These are phyloP conservation scores for Arthroderma sp. DNA, from an alignment of 2,329 filamentous ascomycete genomes.

Conservation along the genomic window DNA sequence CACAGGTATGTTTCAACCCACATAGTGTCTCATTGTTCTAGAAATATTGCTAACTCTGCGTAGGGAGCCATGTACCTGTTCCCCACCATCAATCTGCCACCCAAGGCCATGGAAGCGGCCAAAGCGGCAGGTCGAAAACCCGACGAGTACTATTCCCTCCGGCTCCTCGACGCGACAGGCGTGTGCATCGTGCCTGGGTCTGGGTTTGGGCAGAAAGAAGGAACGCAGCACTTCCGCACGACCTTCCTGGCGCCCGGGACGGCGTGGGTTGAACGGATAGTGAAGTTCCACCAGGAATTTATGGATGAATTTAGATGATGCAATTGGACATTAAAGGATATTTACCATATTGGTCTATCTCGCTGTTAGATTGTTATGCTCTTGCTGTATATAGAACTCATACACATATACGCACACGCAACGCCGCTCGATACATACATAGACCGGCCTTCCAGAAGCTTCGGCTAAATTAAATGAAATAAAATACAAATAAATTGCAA, in stretches of 20 bases:
- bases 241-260: constrained; percentile 95
- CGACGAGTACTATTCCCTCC: constrained; percentile 91
- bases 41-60: constrained; percentile 4
- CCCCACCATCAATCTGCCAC: constrained; percentile 73
- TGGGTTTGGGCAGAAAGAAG: constrained; percentile 88
- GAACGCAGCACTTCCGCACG: constrained; percentile 84
- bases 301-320: constrained; percentile 57
- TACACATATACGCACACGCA: too few species aligned
- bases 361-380: constrained; percentile 9
- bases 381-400: too few species aligned
- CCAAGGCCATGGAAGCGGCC: constrained; percentile 65
- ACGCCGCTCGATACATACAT: too few species aligned
- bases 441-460: too few species aligned
- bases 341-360: constrained; percentile 12
- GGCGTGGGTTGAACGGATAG: constrained; percentile 78
- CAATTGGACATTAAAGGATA: too few species aligned
- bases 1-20: constrained; percentile 41
- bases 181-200: constrained; percentile 87
- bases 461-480: too few species aligned
- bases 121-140: constrained; percentile 56
- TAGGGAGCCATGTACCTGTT: constrained; percentile 98
- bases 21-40: neutral
- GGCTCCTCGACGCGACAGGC: constrained; percentile 81
- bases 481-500: too few species aligned
- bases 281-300: constrained; percentile 83